Percentiles rank a stretch among this genome's conserved stretches.
These are phyloP conservation scores for Solanum phureja DNA, from an alignment of 257 asterid species.

Conservation along the genomic window DNA sequence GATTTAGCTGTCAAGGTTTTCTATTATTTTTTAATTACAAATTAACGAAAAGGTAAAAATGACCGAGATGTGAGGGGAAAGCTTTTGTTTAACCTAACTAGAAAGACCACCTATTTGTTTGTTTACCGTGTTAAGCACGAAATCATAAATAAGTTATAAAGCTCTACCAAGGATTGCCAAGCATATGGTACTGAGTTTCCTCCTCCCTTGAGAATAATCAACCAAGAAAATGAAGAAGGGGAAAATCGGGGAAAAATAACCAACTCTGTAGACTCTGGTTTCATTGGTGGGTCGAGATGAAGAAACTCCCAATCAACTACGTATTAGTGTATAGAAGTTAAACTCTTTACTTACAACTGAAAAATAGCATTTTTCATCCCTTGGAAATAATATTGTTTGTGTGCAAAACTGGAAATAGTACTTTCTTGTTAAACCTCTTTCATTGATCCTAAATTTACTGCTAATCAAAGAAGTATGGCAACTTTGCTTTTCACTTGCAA, in stretches of 20 bases:
- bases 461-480: neutral
- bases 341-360: neutral
- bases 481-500: neutral
- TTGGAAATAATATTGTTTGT: neutral
- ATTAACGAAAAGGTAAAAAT: neutral
- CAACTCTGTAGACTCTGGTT: neutral
- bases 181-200: neutral
- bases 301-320: neutral
- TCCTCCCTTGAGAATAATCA: neutral
- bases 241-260: neutral
- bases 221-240: neutral
- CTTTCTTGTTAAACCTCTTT: neutral
- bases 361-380: neutral
- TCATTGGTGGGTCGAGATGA: neutral
- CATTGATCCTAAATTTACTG: neutral
- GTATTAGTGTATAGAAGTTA: neutral
- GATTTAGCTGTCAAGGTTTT: neutral
- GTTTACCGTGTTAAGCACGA: neutral
- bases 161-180: neutral
- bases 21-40: neutral
- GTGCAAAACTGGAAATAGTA: neutral
- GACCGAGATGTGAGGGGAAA: neutral
- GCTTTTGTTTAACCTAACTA: neutral
- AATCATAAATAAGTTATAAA: neutral
- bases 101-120: neutral